These are phyloP conservation scores for Kwoniella mangroviensis DNA, from an alignment of 768 basidiomycete genomes.

Conservation along the genomic window DNA sequence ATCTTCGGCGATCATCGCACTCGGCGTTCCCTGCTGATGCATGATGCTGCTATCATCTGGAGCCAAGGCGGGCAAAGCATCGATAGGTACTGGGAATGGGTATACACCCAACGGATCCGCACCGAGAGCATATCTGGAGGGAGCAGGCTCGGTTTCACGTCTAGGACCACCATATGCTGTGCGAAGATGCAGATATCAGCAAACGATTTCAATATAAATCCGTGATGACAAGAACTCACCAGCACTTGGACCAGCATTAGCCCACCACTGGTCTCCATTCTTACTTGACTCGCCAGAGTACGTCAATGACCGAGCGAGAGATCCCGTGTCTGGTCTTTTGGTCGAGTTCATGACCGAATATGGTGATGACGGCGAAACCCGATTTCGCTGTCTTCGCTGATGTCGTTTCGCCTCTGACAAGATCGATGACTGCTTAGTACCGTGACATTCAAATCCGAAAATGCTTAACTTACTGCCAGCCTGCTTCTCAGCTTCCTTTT, in stretches of 20 bases:
- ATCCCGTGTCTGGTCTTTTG: conserved; percentile 10
- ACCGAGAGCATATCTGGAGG: neutral
- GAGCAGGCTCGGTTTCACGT: conserved; percentile 15
- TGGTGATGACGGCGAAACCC: conserved; percentile 24
- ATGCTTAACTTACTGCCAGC: conserved; percentile 18
- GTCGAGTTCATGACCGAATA: conserved; percentile 5
- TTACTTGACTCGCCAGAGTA: conserved; percentile 13
- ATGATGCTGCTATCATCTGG: conserved; percentile 11
- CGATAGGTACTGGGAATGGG: conserved; percentile 45
- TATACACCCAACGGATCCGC: conserved; percentile 26
- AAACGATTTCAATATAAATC: too few species aligned
- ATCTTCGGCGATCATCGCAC: conserved; percentile 15
- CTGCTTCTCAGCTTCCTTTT: conserved; percentile 28
- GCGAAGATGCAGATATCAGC: too few species aligned
- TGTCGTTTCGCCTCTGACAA: conserved; percentile 23
- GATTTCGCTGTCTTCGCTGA: conserved; percentile 5
- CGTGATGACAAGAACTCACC: too few species aligned
- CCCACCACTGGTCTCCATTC: neutral
- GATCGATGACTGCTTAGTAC: neutral
- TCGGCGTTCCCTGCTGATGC: conserved; percentile 18
- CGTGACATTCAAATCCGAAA: too few species aligned
- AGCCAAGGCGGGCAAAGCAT: conserved; percentile 33
- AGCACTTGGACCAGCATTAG: neutral
- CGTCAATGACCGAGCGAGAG: conserved; percentile 14
- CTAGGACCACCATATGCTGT: conserved; percentile 4